Evolutionary conservation across 345 rosid species (phyloP).

Genomic region (Euphorbia lathyris): DNA sequence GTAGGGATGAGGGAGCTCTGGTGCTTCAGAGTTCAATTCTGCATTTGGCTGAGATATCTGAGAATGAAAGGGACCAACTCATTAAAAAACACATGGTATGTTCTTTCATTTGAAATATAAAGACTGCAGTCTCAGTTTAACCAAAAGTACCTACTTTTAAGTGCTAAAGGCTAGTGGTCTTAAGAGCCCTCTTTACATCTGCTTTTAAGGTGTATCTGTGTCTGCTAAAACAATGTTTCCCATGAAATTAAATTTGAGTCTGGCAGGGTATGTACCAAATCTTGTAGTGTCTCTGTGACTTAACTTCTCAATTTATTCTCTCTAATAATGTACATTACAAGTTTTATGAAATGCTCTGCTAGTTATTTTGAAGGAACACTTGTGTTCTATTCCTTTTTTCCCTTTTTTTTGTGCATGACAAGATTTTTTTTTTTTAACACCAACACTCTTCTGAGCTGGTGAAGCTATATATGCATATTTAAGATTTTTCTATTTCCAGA

Average conservation of each 20-base stretch:
- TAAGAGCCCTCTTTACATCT: neutral
- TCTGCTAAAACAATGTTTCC: neutral
- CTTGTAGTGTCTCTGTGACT: neutral
- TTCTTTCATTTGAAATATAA: constrained; percentile 13
- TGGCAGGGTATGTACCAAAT: neutral
- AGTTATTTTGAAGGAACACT: neutral
- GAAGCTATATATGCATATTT: neutral
- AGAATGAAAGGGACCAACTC: constrained; percentile 75
- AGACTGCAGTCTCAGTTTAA: neutral
- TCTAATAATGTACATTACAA: neutral
- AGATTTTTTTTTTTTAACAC: neutral
- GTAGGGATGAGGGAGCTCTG: constrained; percentile 54
- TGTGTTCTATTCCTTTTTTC: neutral
- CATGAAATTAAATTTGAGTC: neutral
- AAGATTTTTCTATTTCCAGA: neutral
- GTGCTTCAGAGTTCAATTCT: constrained; percentile 67
- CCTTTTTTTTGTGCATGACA: neutral
- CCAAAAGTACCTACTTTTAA: neutral
- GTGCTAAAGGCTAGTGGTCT: neutral
- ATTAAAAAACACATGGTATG: constrained; percentile 84
- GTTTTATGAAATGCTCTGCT: neutral
- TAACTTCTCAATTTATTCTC: neutral
- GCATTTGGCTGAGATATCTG: constrained; percentile 64
- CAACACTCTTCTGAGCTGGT: neutral
- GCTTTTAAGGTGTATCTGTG: neutral